Conservation (phyloP, 352 stramenopile genomes). For the Globisporangium okanoganense region DNA sequence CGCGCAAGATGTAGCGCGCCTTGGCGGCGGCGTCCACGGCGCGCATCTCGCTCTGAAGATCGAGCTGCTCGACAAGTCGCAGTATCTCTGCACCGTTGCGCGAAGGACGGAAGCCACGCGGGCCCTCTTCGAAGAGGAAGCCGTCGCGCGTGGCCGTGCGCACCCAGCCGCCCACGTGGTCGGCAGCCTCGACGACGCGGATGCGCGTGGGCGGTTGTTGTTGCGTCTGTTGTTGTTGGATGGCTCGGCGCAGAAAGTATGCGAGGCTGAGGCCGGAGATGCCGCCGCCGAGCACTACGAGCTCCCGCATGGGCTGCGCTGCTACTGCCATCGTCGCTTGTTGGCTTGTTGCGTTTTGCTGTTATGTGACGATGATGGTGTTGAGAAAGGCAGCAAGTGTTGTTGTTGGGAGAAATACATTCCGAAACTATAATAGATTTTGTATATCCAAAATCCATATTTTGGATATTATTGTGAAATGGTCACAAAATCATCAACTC, state of each 20-base stretch:
- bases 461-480: too few relatives aligned
- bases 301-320: conserved; percentile 25
- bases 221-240: conserved; percentile 17
- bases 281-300: conserved; percentile 81
- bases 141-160: conserved; percentile 46
- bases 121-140: conserved; percentile 83
- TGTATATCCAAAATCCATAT: background rate
- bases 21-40: conserved; percentile 56
- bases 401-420: background rate
- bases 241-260: conserved; percentile 64
- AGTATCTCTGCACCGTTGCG: conserved; percentile 85
- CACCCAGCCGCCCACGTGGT: conserved; percentile 61
- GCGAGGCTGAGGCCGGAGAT: conserved; percentile 77
- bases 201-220: conserved; percentile 33
- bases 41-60: conserved; percentile 60
- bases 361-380: background rate
- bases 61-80: conserved; percentile 74
- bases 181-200: conserved; percentile 64
- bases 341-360: background rate
- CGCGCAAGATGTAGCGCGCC: conserved; percentile 70
- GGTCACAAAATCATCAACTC: too few relatives aligned
- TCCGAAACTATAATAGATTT: background rate
- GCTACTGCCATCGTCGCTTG: background rate
- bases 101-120: conserved; percentile 79
- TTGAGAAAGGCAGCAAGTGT: background rate